Evolutionary conservation across 2,329 filamentous ascomycete species (phyloP).

Genomic region (Nigrospora oryzae): DNA sequence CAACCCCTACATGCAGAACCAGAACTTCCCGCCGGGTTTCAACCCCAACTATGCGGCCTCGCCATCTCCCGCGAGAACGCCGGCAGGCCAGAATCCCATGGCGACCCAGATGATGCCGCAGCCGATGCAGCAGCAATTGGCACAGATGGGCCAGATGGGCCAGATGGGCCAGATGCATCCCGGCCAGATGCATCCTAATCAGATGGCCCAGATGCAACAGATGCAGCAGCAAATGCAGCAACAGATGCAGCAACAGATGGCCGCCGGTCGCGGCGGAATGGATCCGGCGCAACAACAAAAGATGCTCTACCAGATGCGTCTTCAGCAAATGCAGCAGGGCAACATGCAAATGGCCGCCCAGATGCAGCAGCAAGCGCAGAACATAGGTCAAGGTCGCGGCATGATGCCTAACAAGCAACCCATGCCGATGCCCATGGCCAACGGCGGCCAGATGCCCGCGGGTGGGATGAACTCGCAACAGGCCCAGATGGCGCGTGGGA

Average conservation of each 20-base stretch:
- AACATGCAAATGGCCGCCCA: conserved; percentile 41
- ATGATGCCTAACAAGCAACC: conserved; percentile 44
- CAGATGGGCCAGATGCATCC: conserved; percentile 23
- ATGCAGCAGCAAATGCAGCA: conserved; percentile 29
- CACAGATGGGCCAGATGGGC: conserved; percentile 31
- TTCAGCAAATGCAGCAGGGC: conserved; percentile 63
- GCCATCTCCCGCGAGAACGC: conserved; percentile 46
- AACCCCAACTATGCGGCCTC: conserved; percentile 51
- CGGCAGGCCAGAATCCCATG: conserved; percentile 46
- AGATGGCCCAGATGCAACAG: conserved; percentile 29
- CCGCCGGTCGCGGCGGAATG: conserved; percentile 42
- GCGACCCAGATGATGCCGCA: conserved; percentile 46
- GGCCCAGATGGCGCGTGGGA: conserved; percentile 27
- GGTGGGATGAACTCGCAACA: conserved; percentile 38
- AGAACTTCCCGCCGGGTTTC: conserved; percentile 47
- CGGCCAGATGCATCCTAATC: conserved; percentile 26
- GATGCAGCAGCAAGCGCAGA: conserved; percentile 37
- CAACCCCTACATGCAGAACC: conserved; percentile 55
- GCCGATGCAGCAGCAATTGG: conserved; percentile 29
- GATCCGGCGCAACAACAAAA: conserved; percentile 60
- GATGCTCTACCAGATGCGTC: conserved; percentile 71
- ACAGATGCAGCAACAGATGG: conserved; percentile 28
- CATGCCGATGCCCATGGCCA: conserved; percentile 34
- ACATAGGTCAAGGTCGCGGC: conserved; percentile 30
- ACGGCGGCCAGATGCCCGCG: conserved; percentile 44